phyloP scores from a whole-genome alignment of 2,329 filamentous ascomycete species.

The Aureobasidium sp. region DNA sequence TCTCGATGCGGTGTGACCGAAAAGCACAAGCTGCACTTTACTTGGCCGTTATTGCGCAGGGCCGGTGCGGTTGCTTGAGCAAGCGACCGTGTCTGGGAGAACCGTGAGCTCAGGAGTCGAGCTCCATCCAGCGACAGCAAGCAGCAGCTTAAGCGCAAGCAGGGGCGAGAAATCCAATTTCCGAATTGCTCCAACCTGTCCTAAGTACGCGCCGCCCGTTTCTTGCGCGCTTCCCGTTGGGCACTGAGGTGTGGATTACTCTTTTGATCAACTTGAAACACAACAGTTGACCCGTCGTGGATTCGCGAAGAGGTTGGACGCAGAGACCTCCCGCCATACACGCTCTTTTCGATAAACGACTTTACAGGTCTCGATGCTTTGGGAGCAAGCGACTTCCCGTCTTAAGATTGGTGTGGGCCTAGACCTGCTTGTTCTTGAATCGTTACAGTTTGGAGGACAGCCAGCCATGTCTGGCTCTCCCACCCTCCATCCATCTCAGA shows the following conservation, averaged over 20 bases:
- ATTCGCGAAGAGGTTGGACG: not conserved
- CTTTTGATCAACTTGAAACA: constrained; percentile 13
- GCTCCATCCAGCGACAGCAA: constrained; percentile 3
- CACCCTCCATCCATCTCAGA: not conserved
- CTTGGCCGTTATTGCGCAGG: constrained; percentile 6
- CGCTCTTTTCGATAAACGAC: constrained; percentile 11
- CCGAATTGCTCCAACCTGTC: constrained; percentile 2
- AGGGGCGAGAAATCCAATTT: constrained; percentile 9
- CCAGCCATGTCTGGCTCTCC: not conserved
- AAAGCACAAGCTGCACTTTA: not conserved
- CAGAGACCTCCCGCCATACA: not conserved
- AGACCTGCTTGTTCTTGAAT: not conserved
- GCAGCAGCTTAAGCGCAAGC: constrained; percentile 9
- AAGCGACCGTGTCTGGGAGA: not conserved
- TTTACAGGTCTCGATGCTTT: constrained; percentile 10
- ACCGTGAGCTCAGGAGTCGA: not conserved
- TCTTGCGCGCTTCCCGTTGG: constrained; percentile 10
- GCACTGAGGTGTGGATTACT: not conserved
- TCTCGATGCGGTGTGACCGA: not conserved
- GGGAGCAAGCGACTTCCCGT: not conserved
- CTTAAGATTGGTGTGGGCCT: constrained; percentile 5
- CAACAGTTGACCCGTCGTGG: constrained; percentile 11
- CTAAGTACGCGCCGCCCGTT: constrained; percentile 10
- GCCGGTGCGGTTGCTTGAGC: constrained; percentile 13
- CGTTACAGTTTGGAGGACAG: constrained; percentile 4